phyloP scores from a whole-genome alignment of 805 yeast species.

The Lipomyces mesembrius region DNA sequence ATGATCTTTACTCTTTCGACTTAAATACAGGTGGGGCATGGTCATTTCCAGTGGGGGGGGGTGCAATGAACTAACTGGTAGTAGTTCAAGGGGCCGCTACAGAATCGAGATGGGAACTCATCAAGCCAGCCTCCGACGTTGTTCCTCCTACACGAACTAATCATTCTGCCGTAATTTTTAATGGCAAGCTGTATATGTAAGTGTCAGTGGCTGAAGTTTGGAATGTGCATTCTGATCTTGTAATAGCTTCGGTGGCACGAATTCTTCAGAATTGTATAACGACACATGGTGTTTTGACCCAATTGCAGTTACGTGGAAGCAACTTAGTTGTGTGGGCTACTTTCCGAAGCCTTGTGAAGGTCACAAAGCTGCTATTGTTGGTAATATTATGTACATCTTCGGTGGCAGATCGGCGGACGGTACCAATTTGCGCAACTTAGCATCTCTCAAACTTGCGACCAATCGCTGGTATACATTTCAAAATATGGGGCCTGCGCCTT shows the following conservation, averaged over 20 bases:
- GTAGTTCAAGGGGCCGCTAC: background rate
- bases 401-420: constrained; percentile 89
- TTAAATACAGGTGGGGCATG: constrained; percentile 56
- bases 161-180: constrained; percentile 83
- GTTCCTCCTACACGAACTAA: constrained; percentile 84
- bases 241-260: constrained; percentile 80
- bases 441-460: constrained; percentile 75
- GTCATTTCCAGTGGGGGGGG: background rate
- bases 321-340: constrained; percentile 67
- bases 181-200: constrained; percentile 70
- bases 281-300: constrained; percentile 86
- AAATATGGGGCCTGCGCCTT: constrained; percentile 62
- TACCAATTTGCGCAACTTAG: constrained; percentile 64
- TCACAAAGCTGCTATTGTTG: constrained; percentile 81
- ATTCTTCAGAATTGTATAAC: constrained; percentile 68
- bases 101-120: constrained; percentile 72
- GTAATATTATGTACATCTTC: constrained; percentile 76
- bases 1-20: constrained; percentile 85
- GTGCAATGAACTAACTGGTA: background rate
- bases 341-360: constrained; percentile 90
- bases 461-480: constrained; percentile 74
- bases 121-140: constrained; percentile 56
- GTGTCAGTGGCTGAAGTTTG: background rate
- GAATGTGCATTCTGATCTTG: background rate
- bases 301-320: constrained; percentile 66